Conservation (phyloP, 495 filamentous ascomycete genomes). For the Podospora conica region DNA sequence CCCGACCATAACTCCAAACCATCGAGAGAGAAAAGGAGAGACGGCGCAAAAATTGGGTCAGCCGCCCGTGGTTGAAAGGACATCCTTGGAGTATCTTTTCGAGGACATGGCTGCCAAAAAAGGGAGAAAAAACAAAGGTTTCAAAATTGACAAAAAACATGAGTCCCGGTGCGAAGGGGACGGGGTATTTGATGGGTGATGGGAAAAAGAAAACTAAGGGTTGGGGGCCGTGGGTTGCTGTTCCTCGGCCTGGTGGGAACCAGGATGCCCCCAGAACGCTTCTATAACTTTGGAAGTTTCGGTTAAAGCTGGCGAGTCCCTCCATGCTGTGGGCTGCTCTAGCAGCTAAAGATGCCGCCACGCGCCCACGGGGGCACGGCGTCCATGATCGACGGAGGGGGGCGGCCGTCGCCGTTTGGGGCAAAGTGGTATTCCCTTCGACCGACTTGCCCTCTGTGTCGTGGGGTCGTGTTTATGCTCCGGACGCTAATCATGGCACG, state of each 20-base stretch:
- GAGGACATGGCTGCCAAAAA: background rate
- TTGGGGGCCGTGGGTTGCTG: background rate
- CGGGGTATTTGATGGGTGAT: background rate
- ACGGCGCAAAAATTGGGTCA: background rate
- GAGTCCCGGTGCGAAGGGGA: background rate
- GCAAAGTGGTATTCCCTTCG: background rate
- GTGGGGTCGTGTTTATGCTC: background rate
- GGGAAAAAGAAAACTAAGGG: background rate
- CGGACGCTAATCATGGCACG: background rate
- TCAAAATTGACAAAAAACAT: background rate
- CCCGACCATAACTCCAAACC: background rate
- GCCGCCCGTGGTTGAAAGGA: background rate
- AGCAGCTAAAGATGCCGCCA: background rate
- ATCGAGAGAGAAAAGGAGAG: too few relatives aligned
- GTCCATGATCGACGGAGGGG: background rate
- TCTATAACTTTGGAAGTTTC: background rate
- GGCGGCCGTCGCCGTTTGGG: background rate
- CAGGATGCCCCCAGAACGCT: background rate
- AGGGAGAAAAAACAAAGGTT: background rate
- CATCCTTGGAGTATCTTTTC: background rate
- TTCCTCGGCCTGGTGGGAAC: background rate
- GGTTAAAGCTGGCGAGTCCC: too few relatives aligned
- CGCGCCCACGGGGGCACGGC: background rate
- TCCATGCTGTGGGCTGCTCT: background rate
- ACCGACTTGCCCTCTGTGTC: background rate